Base-by-base conservation (phyloP, 2,329 filamentous ascomycete species). In the Ascochyta lentis region DNA sequence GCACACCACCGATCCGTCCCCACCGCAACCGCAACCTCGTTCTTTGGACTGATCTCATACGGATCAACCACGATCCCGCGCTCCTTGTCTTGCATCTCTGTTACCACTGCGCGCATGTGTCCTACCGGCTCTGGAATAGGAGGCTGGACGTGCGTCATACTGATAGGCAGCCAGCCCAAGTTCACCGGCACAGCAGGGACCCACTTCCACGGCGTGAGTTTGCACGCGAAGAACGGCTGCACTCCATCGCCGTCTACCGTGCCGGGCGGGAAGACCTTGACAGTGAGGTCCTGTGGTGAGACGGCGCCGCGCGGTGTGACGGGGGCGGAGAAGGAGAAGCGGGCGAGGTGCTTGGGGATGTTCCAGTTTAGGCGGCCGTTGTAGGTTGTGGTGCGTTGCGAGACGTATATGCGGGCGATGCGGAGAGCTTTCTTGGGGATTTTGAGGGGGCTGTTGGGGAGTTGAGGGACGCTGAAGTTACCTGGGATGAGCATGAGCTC, bases 281-380 rank as follows among this genome's bases (percentile, higher is more conserved):
- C 56, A 4, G 61, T 67, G 4, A 72, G 65, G 3, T 55, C 47
- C 10, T 54, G 31, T 0, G 66, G 69, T 0, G 67, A 64, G 0
- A 59, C 50, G 8, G 43, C 39, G 10, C 64, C 64, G 7, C 52
- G 46, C 0, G 57, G 33, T 1, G 67, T 69, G 3, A 59, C 50
- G 0, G 68, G 68, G 0, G 68, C 60, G 13, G 68, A 72, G 58
- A 72, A 75, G 13, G 58, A 50, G 57, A 74, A 74, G 23, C 72
- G 70, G 0, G 70, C 70, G 16, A 74, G 66, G 54, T 72, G 69
- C 50, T 75, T 74, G 10, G 71, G 68, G 24, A 75, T 73, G 57
- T 74, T 72, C 69, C 70, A 73, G 45, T 73, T 73, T 3, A 69
- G 39, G 31, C 71, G 68, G 33, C 71, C 69, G 46, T 74, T 74